A percentile compares a stretch with the other conserved stretches of the same genome.
Conservation (phyloP, 805 yeast genomes). For the Candida fluviatilis region DNA sequence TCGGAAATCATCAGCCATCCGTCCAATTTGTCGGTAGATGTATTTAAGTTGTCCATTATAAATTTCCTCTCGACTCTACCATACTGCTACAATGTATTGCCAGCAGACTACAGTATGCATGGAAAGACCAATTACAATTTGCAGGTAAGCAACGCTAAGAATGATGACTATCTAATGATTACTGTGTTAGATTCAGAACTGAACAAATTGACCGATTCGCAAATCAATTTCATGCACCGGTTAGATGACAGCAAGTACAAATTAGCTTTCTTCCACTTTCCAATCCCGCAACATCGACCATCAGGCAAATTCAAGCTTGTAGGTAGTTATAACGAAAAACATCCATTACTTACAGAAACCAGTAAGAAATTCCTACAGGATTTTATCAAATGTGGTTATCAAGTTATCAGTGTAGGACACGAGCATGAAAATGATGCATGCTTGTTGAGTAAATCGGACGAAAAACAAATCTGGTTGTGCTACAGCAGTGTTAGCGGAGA, state of each 20-base stretch:
- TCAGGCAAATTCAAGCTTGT: conserved; percentile 32
- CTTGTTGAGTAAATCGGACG: conserved; percentile 17
- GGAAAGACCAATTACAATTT: conserved; percentile 37
- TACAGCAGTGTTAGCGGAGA: conserved; percentile 37
- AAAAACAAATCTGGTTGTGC: conserved; percentile 30
- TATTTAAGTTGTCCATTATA: conserved; percentile 12
- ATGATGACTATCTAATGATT: conserved; percentile 20
- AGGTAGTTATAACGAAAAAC: conserved; percentile 38
- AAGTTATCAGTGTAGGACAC: conserved; percentile 38
- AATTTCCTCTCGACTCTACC: conserved; percentile 32
- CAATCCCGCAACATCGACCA: conserved; percentile 41
- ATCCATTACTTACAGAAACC: conserved; percentile 25
- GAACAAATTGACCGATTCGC: conserved; percentile 25
- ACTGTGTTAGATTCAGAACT: conserved; percentile 33
- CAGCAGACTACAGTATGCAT: conserved; percentile 17
- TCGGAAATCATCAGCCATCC: conserved; percentile 15
- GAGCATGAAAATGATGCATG: conserved; percentile 44
- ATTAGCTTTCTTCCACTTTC: conserved; percentile 36
- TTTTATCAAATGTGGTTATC: conserved; percentile 30
- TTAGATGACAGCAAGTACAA: conserved; percentile 14
- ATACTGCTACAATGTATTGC: conserved; percentile 26
- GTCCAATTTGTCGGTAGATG: conserved; percentile 1
- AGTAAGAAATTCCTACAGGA: conserved; percentile 29
- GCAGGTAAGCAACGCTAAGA: conserved; percentile 13
- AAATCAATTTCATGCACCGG: conserved; percentile 32